phyloP scores from a whole-genome alignment of 805 yeast species.

The Cyberlindnera lachancei region DNA sequence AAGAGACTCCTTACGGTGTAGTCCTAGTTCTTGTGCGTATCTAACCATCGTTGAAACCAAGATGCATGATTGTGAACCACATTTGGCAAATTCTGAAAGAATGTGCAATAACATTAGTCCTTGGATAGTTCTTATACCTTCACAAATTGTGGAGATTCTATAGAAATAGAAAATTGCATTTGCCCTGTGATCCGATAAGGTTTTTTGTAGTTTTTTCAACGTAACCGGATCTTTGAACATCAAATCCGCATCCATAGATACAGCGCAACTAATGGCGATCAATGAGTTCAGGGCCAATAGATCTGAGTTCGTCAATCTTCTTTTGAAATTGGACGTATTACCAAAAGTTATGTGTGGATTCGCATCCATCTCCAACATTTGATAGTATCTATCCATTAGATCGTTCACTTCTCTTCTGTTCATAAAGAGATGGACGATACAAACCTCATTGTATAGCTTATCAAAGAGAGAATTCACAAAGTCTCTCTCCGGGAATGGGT shows the following conservation, averaged over 20 bases:
- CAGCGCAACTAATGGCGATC: constrained; percentile 18
- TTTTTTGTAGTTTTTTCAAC: constrained; percentile 20
- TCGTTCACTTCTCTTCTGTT: constrained; percentile 11
- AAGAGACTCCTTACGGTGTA: constrained; percentile 42
- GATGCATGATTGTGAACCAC: constrained; percentile 35
- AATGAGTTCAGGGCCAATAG: constrained; percentile 25
- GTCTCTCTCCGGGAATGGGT: constrained; percentile 26
- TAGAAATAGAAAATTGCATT: constrained; percentile 48
- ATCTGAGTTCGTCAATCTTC: constrained; percentile 24
- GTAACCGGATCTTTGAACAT: background rate
- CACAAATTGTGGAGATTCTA: constrained; percentile 40
- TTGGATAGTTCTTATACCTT: constrained; percentile 43
- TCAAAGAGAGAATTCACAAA: constrained; percentile 14
- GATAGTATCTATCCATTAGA: constrained; percentile 16
- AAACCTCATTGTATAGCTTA: constrained; percentile 7
- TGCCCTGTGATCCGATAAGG: constrained; percentile 23
- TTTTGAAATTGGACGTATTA: background rate
- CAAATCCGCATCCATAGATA: background rate
- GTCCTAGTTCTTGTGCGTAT: constrained; percentile 50
- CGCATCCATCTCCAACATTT: background rate
- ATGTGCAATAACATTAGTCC: constrained; percentile 42
- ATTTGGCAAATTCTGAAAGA: constrained; percentile 27
- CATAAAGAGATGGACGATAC: constrained; percentile 8
- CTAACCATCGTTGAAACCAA: constrained; percentile 40
- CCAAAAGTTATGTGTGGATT: no score